Base-by-base conservation (phyloP, 2,329 filamentous ascomycete genomes). In the Biscogniauxia mediterranea region DNA sequence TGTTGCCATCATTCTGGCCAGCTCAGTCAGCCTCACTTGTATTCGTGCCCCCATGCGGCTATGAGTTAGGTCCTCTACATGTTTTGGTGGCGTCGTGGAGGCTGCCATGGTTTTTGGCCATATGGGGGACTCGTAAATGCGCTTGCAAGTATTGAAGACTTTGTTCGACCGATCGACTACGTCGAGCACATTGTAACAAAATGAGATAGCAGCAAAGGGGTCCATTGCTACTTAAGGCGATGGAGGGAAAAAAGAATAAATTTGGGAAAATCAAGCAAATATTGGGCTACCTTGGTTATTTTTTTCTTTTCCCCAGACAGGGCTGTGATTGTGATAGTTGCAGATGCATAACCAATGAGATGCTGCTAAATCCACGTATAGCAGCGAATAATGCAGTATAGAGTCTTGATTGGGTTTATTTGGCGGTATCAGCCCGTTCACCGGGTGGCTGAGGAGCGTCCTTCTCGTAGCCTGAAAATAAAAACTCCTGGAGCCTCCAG, bases 401-500 rank as follows among this genome's bases (percentile, higher is more conserved):
- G 13, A n/a, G 11, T 11, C 38, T 46, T n/a, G 38, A 7, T 46
- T 15, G 17, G 38, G 11, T 11, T 7, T 17, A 6, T n/a, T 46
- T n/a, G 13, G 38, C 15, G 38, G 11, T 46, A 11, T 46, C 38
- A 17, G 15, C 7, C 38, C 2, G 38, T 5, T 2, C 5, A 46
- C 7, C 28, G 11, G 7, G 28, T 32, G 28, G 38, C 15, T n/a
- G 17, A 46, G 38, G 5, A 17, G 15, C 11, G 38, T 46, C 15
- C 38, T 46, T 46, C 15, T 15, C 2, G 15, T 17, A 6, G 28
- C 11, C 28, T 32, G 28, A 13, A 46, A 46, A 46, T 38, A 85
- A 54, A 66, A 84, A 88, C 1, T 84, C 84, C 62, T 88, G 82
- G 8, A 89, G 70, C 63, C 80, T 83, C 85, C 85, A 88, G 7